A percentile compares a stretch with the other conserved stretches of the same genome.
Conservation (phyloP, 2,329 filamentous ascomycete species). For the Chaetothyriales sp. region DNA sequence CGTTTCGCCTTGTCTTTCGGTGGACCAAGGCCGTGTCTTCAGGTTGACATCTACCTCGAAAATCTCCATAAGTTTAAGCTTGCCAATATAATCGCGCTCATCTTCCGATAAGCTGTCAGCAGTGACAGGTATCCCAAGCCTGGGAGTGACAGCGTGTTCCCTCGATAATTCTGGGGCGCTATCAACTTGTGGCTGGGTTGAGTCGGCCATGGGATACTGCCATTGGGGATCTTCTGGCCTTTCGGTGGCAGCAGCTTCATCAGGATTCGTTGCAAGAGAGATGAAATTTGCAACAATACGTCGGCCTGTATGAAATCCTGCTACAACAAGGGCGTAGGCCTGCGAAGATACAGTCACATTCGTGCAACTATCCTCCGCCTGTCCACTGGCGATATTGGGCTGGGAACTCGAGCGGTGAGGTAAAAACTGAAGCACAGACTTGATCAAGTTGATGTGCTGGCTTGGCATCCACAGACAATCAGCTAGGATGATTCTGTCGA, state of each 20-base stretch:
- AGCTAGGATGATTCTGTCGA: slow-evolving; percentile 41
- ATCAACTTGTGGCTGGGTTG: neutral
- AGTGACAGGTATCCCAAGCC: neutral
- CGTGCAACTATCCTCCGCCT: neutral
- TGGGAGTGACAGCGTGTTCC: neutral
- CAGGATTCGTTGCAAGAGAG: slow-evolving; percentile 23
- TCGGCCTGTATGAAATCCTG: slow-evolving; percentile 46
- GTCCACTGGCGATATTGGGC: neutral
- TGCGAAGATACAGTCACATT: neutral
- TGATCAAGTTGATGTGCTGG: slow-evolving; percentile 41
- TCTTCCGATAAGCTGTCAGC: neutral
- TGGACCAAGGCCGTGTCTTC: slow-evolving; percentile 25
- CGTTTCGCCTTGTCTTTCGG: slow-evolving; percentile 29
- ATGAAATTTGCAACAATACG: slow-evolving; percentile 42
- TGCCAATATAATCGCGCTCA: neutral
- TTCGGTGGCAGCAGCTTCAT: neutral
- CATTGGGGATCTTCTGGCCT: slow-evolving; percentile 14
- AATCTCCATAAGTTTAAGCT: slow-evolving; percentile 14
- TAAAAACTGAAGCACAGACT: slow-evolving; percentile 40
- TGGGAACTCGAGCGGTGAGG: neutral
- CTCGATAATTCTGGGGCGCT: neutral
- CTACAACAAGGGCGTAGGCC: slow-evolving; percentile 34
- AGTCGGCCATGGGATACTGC: slow-evolving; percentile 7
- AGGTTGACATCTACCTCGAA: slow-evolving; percentile 26
- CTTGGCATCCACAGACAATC: slow-evolving; percentile 47